These are phyloP conservation scores for Tolypocladium ovalisporum DNA, from an alignment of 2,329 filamentous ascomycete species.

Conservation along the genomic window DNA sequence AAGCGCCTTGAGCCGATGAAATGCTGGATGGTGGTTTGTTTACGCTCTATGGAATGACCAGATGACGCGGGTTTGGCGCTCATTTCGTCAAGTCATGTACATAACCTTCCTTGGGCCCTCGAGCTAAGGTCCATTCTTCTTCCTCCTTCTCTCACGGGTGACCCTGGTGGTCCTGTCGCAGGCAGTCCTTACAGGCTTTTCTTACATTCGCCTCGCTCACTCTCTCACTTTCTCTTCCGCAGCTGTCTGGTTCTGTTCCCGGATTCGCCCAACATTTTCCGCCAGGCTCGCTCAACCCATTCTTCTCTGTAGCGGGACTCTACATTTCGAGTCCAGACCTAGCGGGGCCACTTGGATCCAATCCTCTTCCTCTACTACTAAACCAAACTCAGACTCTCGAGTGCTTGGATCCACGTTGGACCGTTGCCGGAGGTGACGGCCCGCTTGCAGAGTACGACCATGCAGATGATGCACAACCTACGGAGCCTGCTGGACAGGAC, in stretches of 20 bases:
- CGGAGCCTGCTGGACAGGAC: too few relatives aligned
- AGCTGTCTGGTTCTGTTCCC: background rate
- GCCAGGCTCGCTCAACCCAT: conserved; percentile 1
- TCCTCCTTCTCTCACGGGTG: conserved; percentile 6
- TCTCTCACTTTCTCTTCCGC: background rate
- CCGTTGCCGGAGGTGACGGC: too few relatives aligned
- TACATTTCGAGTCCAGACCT: conserved; percentile 6
- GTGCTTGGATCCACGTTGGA: conserved; percentile 5
- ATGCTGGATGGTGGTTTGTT: conserved; percentile 3
- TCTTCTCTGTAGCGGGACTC: conserved; percentile 1
- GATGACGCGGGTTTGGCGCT: too few relatives aligned
- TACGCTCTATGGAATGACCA: background rate
- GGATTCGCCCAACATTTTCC: background rate
- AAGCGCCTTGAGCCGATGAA: conserved; percentile 1
- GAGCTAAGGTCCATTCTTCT: background rate
- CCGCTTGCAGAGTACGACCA: too few relatives aligned
- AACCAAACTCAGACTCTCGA: background rate
- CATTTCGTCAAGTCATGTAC: background rate
- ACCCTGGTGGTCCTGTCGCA: conserved; percentile 7
- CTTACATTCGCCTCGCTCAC: background rate
- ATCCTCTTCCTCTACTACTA: conserved; percentile 1
- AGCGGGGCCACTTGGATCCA: conserved; percentile 2
- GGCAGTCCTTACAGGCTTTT: conserved; percentile 2
- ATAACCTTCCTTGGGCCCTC: background rate
- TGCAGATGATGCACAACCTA: too few relatives aligned